A percentile compares a stretch with the other conserved stretches of the same genome.
Evolutionary conservation across 352 stramenopile species (phyloP).

Genomic region (Pythium insidiosum): DNA sequence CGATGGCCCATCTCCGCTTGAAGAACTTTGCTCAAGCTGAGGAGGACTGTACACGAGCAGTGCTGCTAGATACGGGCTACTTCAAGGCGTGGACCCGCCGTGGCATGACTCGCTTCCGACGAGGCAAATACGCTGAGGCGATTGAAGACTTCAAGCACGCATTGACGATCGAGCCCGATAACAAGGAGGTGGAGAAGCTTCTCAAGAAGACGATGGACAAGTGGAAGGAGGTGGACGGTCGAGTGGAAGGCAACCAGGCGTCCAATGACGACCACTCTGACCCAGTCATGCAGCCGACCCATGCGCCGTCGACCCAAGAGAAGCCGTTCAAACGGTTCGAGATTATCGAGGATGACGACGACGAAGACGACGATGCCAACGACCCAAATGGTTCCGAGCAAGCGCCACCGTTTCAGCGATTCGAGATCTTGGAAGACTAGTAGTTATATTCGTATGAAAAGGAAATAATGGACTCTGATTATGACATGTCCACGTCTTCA

Average conservation of each 20-base stretch:
- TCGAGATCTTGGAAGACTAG: constrained; percentile 66
- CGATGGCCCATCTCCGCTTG: constrained; percentile 66
- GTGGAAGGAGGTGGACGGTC: constrained; percentile 55
- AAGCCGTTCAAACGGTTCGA: constrained; percentile 52
- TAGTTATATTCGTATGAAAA: background rate
- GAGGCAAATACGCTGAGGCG: constrained; percentile 82
- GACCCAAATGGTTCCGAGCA: too few species aligned
- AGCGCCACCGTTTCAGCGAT: constrained; percentile 48
- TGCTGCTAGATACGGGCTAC: constrained; percentile 79
- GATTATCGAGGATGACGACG: constrained; percentile 38
- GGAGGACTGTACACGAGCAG: constrained; percentile 71
- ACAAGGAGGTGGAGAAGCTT: constrained; percentile 72
- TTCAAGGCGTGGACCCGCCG: constrained; percentile 82
- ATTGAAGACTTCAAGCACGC: constrained; percentile 76
- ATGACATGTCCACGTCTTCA: constrained; percentile 14
- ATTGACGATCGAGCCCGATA: constrained; percentile 51
- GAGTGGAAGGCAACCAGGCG: constrained; percentile 22
- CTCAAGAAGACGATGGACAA: constrained; percentile 68
- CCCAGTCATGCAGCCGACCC: too few species aligned
- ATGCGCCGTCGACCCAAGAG: background rate
- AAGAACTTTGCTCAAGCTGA: constrained; percentile 85
- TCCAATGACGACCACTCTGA: constrained; percentile 11
- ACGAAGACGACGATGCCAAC: constrained; percentile 27
- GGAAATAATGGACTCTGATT: constrained; percentile 6
- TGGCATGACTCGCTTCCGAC: constrained; percentile 82